Evolutionary conservation across 345 rosid species (phyloP), one percentile per base, ranked within the genome.

Genomic region (Aurinia saxatilis): DNA sequence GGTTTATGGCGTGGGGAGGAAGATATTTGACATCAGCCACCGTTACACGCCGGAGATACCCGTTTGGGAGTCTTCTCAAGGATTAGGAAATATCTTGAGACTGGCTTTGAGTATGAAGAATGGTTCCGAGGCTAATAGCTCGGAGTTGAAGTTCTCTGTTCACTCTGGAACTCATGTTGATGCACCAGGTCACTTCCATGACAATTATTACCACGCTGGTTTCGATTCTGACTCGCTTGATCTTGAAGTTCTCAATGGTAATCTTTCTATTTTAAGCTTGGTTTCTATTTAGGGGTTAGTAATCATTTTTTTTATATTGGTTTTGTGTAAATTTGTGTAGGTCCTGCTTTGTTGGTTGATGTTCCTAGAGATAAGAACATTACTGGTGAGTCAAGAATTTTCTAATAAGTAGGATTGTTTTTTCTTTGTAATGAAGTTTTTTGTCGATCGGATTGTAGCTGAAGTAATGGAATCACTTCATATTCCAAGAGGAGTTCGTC

Each of bases 111-210:
- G 97, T 72, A 85, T 93, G 80, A 92, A 92, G 81, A 93, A 93
- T 60, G 99, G 99, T 19, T 90, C 99, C 1, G 71, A 76, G 34
- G 84, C 91, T 14, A 93, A 93, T 48, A 73, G 72, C 45, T 93
- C 99, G 15, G 87, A 84, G 84, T 87, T 90, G 91, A 90, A 90
- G 76, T 73, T 93, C 0, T 84, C 96, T 5, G 61, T 84, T 7
- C 99, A 93, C 68, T 82, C 97, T 0, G 98, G 97, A 11, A 92
- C 98, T 0, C 98, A 92, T 65, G 83, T 92, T 2, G 99, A 92
- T 51, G 90, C 99, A 6, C 97, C 99, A 2, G 97, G 99, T 1
- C 99, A 93, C 56, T 86, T 93, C 57, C 75, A 68, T 21, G 99
- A 90, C 49, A 79, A 80, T 29, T 90, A 90, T 72, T 93, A 85